Evolutionary conservation across 2,329 filamentous ascomycete genomes (phyloP).

Genomic region (Huntiella decipiens): DNA sequence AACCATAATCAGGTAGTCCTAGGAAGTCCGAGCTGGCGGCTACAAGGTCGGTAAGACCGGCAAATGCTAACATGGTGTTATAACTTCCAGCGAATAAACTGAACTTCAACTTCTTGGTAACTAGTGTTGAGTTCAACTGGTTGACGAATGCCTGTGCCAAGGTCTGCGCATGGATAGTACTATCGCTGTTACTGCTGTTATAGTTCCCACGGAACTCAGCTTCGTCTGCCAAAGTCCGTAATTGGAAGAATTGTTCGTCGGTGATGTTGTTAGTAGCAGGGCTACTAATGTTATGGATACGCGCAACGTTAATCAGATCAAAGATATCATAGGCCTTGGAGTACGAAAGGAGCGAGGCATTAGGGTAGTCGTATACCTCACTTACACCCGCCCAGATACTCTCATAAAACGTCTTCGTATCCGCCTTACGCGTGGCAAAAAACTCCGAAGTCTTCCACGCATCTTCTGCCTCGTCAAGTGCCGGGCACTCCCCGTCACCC

Average conservation of each 20-base stretch:
- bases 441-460: conserved; percentile 16
- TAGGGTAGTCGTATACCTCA: conserved; percentile 17
- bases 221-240: conserved; percentile 19
- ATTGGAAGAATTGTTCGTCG: conserved; percentile 18
- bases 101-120: conserved; percentile 18
- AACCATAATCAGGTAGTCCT: conserved; percentile 19
- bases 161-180: conserved; percentile 18
- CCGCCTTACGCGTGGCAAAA: conserved; percentile 15
- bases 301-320: conserved; percentile 20
- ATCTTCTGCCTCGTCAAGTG: conserved; percentile 15
- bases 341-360: conserved; percentile 18
- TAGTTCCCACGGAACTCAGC: conserved; percentile 18
- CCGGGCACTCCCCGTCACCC: conserved; percentile 19
- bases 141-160: conserved; percentile 17
- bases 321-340: conserved; percentile 20
- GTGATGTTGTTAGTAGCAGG: conserved; percentile 17
- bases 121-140: conserved; percentile 18
- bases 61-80: conserved; percentile 21
- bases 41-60: conserved; percentile 16
- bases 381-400: conserved; percentile 16
- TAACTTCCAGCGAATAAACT: conserved; percentile 19
- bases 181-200: conserved; percentile 16
- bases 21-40: conserved; percentile 16
- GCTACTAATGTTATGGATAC: conserved; percentile 18
- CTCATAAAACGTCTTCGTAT: conserved; percentile 17